Evolutionary conservation across 2,329 filamentous ascomycete species (phyloP), one percentile per base, ranked within the genome.

Genomic region (Colletotrichum phormii): DNA sequence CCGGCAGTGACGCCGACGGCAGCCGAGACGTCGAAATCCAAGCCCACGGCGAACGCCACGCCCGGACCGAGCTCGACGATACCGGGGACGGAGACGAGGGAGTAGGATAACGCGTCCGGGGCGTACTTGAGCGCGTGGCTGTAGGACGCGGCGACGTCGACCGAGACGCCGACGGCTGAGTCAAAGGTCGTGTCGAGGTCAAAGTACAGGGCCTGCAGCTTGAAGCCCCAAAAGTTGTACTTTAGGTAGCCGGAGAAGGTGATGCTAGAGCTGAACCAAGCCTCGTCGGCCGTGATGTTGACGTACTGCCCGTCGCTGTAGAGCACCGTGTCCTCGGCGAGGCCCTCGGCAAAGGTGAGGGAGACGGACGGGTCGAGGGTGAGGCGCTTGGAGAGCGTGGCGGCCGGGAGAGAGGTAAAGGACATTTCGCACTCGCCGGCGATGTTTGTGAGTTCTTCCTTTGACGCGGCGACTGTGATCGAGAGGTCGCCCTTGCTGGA

Each of bases 241-340:
- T 79, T 78, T n/a, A 86, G 78, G 70, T 82, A 81, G 42, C 84
- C 84, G 1, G 84, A 85, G 57, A 86, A 81, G 15, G 81, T 82
- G 51, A 84, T 77, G 22, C 78, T 78, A 29, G 81, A 78, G 22
- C 78, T 78, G 65, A 86, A 79, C 59, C 76, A 74, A 42, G 80
- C 82, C 24, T 77, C 75, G 53, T 84, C 78, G 24, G 82, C 82
- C 3, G 77, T 80, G 22, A 83, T 77, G 8, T 76, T 81, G 64
- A 85, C 70, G 74, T 82, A 81, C 9, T 77, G 75, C 11, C 75
- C 70, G 35, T 79, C 76, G 26, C 75, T 74, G 73, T 77, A 83
- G 31, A 83, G 75, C 7, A 77, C 75, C 24, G 78, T 80, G 49
- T 80, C 75, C 24, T 77, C 67, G n/a, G 76, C 63, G 7, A 78